These are phyloP conservation scores for Stagonosporopsis vannaccii DNA, from an alignment of 2,329 filamentous ascomycete species.

Conservation along the genomic window DNA sequence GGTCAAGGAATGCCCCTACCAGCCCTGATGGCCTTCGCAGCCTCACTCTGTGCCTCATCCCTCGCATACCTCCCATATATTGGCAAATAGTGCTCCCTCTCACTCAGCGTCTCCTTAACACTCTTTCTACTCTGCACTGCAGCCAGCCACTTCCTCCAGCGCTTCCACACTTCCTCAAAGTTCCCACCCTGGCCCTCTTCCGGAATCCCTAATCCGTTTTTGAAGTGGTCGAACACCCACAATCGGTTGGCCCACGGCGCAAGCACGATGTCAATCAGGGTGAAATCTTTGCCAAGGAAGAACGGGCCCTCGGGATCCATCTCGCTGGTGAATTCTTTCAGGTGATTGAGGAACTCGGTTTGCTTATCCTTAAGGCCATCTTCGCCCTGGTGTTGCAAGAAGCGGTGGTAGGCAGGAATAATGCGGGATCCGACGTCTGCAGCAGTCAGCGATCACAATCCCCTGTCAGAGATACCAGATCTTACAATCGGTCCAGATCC, in stretches of 20 bases:
- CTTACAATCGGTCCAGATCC: slow-evolving; percentile 74
- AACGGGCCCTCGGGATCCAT: slow-evolving; percentile 70
- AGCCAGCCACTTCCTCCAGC: slow-evolving; percentile 70
- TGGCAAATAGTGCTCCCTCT: slow-evolving; percentile 69
- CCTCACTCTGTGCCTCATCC: slow-evolving; percentile 56
- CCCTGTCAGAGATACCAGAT: too few relatives aligned
- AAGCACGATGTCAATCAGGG: slow-evolving; percentile 73
- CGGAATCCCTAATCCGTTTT: slow-evolving; percentile 63
- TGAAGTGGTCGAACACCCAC: slow-evolving; percentile 79
- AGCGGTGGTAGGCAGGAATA: slow-evolving; percentile 73
- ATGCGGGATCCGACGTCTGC: slow-evolving; percentile 67
- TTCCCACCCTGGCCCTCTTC: slow-evolving; percentile 56
- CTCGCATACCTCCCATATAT: slow-evolving; percentile 66
- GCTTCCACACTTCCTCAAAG: slow-evolving; percentile 66
- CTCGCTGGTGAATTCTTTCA: slow-evolving; percentile 68
- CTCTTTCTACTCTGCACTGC: slow-evolving; percentile 68
- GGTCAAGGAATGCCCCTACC: slow-evolving; percentile 67
- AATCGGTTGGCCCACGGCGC: slow-evolving; percentile 76
- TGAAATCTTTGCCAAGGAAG: slow-evolving; percentile 70
- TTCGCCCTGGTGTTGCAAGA: slow-evolving; percentile 52
- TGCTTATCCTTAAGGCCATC: slow-evolving; percentile 60
- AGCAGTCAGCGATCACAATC: not conserved
- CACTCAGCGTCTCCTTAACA: slow-evolving; percentile 72
- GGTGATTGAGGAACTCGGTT: slow-evolving; percentile 63
- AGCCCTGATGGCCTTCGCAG: slow-evolving; percentile 60